Evolutionary conservation across 441 rosid genomes (phyloP).

Genomic region (Croton setiger): DNA sequence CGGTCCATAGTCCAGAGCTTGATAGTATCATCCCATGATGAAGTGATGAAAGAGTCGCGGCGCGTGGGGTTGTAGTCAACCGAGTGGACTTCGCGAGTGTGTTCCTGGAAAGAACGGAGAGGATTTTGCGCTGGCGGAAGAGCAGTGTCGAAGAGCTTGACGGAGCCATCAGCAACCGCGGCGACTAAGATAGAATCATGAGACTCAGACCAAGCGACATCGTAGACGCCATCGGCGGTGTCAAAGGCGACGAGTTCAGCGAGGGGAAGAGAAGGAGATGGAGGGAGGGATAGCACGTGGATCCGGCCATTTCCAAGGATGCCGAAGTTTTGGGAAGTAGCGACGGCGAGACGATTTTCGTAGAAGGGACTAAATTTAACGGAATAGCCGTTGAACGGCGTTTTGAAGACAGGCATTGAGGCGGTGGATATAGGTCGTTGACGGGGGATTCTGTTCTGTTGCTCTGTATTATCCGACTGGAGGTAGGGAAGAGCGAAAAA

Average conservation of each 20-base stretch:
- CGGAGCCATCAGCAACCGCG: constrained; percentile 77
- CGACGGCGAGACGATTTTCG: constrained; percentile 79
- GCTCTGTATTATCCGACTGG: background rate
- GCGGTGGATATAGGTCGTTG: background rate
- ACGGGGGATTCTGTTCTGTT: background rate
- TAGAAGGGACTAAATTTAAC: constrained; percentile 85
- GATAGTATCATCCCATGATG: constrained; percentile 86
- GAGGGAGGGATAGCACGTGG: constrained; percentile 73
- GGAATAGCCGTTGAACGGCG: constrained; percentile 80
- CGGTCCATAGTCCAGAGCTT: constrained; percentile 96
- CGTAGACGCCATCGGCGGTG: constrained; percentile 85
- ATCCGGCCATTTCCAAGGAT: constrained; percentile 91
- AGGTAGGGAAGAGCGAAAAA: background rate
- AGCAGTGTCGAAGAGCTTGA: constrained; percentile 71
- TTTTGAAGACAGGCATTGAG: constrained; percentile 68
- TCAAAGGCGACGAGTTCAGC: constrained; percentile 54
- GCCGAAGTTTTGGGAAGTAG: constrained; percentile 92
- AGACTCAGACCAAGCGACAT: constrained; percentile 84
- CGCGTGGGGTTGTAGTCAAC: constrained; percentile 87
- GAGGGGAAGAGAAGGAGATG: constrained; percentile 44
- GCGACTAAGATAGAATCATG: constrained; percentile 85
- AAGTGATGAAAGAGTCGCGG: constrained; percentile 77
- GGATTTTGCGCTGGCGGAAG: constrained; percentile 75
- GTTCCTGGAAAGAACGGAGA: constrained; percentile 75
- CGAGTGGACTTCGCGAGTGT: constrained; percentile 85